These are phyloP conservation scores for Colletotrichum endophyticum DNA, from an alignment of 2,329 filamentous ascomycete species.

Conservation along the genomic window DNA sequence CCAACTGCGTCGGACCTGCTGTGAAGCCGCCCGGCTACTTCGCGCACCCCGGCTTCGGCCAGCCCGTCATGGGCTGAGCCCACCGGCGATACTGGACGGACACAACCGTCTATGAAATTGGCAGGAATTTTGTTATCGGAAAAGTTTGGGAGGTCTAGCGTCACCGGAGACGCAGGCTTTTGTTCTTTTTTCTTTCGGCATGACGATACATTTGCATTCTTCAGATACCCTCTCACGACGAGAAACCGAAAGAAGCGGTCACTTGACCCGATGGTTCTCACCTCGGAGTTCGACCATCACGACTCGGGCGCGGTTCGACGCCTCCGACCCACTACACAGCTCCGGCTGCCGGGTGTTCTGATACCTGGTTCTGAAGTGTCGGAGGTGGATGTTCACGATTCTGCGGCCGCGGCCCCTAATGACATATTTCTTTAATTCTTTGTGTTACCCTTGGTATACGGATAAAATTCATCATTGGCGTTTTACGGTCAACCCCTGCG, in stretches of 20 bases:
- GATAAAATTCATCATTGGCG: conserved; percentile 24
- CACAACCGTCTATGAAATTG: not conserved
- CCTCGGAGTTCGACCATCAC: conserved; percentile 16
- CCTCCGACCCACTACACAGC: not conserved
- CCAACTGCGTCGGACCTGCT: conserved; percentile 44
- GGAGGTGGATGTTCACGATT: not conserved
- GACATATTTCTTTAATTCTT: conserved; percentile 26
- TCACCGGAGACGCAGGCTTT: conserved; percentile 17
- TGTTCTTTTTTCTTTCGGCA: conserved; percentile 17
- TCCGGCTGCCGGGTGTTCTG: not conserved
- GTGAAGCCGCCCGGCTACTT: conserved; percentile 56
- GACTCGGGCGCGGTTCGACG: conserved; percentile 8
- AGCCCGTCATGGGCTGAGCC: conserved; percentile 60
- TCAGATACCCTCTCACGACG: conserved; percentile 25
- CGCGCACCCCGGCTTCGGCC: conserved; percentile 52
- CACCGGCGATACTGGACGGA: not conserved
- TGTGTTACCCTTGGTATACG: conserved; percentile 23
- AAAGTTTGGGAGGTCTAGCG: conserved; percentile 21
- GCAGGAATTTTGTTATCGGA: conserved; percentile 19
- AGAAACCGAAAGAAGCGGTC: conserved; percentile 23
- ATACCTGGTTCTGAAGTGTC: not conserved
- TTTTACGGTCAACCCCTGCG: conserved; percentile 8
- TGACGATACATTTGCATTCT: conserved; percentile 26
- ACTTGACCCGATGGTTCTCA: conserved; percentile 15
- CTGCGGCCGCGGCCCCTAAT: conserved; percentile 14